Conservation (phyloP, 2,329 filamentous ascomycete genomes). For the Calonectria leucothoes region DNA sequence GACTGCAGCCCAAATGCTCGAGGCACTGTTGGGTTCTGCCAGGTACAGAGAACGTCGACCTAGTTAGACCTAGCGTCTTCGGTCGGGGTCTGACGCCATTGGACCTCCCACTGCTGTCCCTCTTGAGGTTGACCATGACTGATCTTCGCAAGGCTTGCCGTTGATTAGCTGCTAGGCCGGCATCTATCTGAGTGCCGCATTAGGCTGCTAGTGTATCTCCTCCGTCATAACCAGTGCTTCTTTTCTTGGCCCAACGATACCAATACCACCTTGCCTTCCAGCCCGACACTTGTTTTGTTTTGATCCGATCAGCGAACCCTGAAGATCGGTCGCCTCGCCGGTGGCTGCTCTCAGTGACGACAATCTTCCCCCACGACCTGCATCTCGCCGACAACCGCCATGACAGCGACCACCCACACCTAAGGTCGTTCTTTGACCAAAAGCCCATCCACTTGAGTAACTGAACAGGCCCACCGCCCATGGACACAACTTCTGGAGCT, state of each 20-base stretch:
- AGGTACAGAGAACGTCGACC: conserved; percentile 30
- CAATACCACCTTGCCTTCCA: not conserved
- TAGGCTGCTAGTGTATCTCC: conserved; percentile 31
- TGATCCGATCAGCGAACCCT: conserved; percentile 39
- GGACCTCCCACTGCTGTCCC: conserved; percentile 31
- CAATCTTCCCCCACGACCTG: conserved; percentile 22
- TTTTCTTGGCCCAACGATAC: not conserved
- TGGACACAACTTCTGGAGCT: conserved; percentile 11
- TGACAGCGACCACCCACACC: conserved; percentile 31
- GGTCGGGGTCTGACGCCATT: conserved; percentile 43
- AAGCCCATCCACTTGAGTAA: conserved; percentile 26
- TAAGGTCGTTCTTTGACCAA: conserved; percentile 25
- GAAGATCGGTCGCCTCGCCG: conserved; percentile 33
- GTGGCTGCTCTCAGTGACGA: conserved; percentile 30
- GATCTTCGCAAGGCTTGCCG: conserved; percentile 33
- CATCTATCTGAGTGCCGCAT: conserved; percentile 29
- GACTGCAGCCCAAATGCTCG: not conserved
- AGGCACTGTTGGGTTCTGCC: not conserved
- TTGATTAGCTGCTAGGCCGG: conserved; percentile 37
- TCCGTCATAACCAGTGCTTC: conserved; percentile 30
- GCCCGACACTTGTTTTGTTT: not conserved
- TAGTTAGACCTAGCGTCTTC: conserved; percentile 26
- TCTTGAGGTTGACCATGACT: conserved; percentile 26
- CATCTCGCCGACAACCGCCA: conserved; percentile 29
- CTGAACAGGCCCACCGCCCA: conserved; percentile 22